Percentiles rank a stretch among this genome's conserved stretches.
Conservation (phyloP, 2,329 filamentous ascomycete species). For the Chaetomium olivaceum region DNA sequence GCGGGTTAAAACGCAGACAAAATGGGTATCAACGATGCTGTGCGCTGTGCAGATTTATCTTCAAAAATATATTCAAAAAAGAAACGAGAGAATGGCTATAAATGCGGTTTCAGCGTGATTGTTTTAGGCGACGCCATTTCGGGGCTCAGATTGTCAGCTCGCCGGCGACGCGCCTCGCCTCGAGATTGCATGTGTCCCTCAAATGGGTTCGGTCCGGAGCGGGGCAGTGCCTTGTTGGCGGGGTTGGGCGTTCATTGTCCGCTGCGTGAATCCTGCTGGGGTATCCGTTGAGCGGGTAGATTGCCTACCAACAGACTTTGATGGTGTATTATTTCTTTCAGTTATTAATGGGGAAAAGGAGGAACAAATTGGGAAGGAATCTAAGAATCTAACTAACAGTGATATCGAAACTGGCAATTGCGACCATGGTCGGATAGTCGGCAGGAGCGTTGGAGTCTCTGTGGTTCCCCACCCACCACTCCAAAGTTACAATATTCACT, state of each 20-base stretch:
- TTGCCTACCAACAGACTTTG: neutral
- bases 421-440: neutral
- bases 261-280: neutral
- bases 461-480: neutral
- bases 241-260: neutral
- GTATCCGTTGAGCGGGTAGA: neutral
- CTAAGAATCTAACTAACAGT: no score
- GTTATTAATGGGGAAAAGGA: neutral
- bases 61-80: neutral
- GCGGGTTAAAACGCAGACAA: neutral
- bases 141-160: conserved; percentile 20
- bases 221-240: conserved; percentile 20
- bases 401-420: neutral
- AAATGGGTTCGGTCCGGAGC: conserved; percentile 16
- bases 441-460: neutral
- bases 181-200: conserved; percentile 18
- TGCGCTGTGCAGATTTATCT: neutral
- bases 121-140: conserved; percentile 22
- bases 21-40: neutral
- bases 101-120: neutral
- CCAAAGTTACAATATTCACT: neutral
- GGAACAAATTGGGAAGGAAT: neutral
- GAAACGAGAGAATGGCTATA: neutral
- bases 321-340: neutral
- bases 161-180: conserved; percentile 20